Percentiles rank a stretch among this genome's conserved stretches.
Evolutionary conservation across 2,329 filamentous ascomycete species (phyloP).

Genomic region (Coniochaeta hoffmannii): DNA sequence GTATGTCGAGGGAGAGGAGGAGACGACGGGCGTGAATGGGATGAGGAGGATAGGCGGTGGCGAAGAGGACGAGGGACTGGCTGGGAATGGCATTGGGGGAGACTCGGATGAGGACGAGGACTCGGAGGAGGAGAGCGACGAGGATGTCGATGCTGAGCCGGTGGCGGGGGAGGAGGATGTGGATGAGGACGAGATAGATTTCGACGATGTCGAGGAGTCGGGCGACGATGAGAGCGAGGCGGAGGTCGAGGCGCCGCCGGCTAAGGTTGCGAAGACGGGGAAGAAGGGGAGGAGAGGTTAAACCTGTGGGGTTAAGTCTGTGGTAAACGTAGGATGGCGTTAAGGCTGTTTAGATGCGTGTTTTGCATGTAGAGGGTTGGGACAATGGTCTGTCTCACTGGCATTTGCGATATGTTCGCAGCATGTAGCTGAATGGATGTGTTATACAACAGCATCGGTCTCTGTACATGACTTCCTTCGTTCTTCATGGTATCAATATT

Average conservation of each 20-base stretch:
- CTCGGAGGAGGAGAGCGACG: conserved; percentile 13
- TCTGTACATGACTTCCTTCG: background rate
- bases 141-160: conserved; percentile 12
- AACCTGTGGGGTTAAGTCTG: too few relatives aligned
- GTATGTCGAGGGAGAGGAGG: conserved; percentile 65
- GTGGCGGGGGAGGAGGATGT: conserved; percentile 14
- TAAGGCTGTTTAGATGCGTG: background rate
- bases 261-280: conserved; percentile 24
- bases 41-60: conserved; percentile 2
- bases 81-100: conserved; percentile 11
- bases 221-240: conserved; percentile 25
- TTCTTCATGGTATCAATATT: too few relatives aligned
- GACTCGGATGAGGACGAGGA: conserved; percentile 11
- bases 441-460: background rate
- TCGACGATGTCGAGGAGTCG: conserved; percentile 24
- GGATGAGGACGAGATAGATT: conserved; percentile 25
- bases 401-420: background rate
- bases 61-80: conserved; percentile 6
- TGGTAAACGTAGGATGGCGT: background rate
- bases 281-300: conserved; percentile 1
- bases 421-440: background rate
- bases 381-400: background rate
- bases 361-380: background rate
- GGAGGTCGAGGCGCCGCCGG: conserved; percentile 21
- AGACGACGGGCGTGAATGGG: conserved; percentile 6